Base-by-base conservation (phyloP, 305 asterid species). In the Fraxinus velutina region DNA sequence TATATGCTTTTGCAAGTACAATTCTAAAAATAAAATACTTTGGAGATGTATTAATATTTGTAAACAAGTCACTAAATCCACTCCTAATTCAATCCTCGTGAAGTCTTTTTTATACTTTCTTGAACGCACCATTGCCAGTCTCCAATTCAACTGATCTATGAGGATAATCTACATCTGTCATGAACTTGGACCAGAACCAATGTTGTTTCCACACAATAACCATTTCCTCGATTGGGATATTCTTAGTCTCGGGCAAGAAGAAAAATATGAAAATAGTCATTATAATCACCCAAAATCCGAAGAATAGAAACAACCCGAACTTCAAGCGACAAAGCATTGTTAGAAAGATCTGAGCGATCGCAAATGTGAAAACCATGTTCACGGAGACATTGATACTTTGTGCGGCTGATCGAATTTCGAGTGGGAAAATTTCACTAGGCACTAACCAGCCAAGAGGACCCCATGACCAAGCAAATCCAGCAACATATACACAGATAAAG, bases 381-480 rank as follows among this genome's bases (percentile, higher is more conserved):
- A 94, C 96, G 0, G 92, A 89, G 0, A 94, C 97, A 13, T 87
- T 94, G 3, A 94, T 37, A 83, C 96, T 91, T 79, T 92, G 97
- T 0, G 98, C 98, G 1, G 97, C 97, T 0, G 97, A 94, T 30
- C 98, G 89, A 13, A 93, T 90, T 75, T 94, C 98, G 0, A 94
- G 82, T 1, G 98, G 98, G 87, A 94, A 94, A 6, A 94, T 94
- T 82, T 94, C 97, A 82, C 98, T 94, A 0, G 98, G 98, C 32
- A 94, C 98, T 9, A 91, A 77, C 97, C 97, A 93, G 1, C 96
- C 98, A 2, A 94, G 83, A 0, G 98, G 98, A 0, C 98, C 98
- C 98, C 98, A 94, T 33, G 98, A 94, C 97, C 97, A 91, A 0
- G 97, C 96, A 79, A 93, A 94, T 24, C 95, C 97, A 6, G 97